A percentile compares a stretch with the other conserved stretches of the same genome.
Conservation (phyloP, 2,329 filamentous ascomycete species). For the Ascochyta fabae region DNA sequence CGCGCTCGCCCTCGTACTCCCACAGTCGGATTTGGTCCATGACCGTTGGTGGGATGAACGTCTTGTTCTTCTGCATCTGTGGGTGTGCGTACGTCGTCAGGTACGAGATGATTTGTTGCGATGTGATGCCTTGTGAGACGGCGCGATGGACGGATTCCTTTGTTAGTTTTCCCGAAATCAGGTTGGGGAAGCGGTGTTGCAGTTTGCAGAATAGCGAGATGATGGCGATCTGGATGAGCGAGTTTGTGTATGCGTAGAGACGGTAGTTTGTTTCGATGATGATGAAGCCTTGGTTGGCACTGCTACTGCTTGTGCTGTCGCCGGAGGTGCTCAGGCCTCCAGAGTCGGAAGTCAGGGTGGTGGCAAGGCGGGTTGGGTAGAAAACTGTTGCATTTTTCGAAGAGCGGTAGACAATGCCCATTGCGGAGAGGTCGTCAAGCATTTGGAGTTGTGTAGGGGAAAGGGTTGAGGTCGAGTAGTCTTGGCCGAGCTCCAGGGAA, state of each 20-base stretch:
- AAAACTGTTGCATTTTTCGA: slow-evolving; percentile 58
- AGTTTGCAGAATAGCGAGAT: slow-evolving; percentile 88
- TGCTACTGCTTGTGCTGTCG: slow-evolving; percentile 56
- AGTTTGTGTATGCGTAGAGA: slow-evolving; percentile 94
- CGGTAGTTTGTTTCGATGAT: slow-evolving; percentile 98
- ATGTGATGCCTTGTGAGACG: slow-evolving; percentile 88
- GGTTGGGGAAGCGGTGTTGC: slow-evolving; percentile 89
- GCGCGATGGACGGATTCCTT: slow-evolving; percentile 87
- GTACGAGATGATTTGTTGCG: slow-evolving; percentile 94
- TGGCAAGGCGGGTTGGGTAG: slow-evolving; percentile 93
- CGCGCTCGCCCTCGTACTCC: slow-evolving; percentile 96
- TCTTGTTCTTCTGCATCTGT: slow-evolving; percentile 79
- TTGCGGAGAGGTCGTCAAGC: slow-evolving; percentile 88
- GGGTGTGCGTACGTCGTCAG: slow-evolving; percentile 92
- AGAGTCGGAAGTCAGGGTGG: slow-evolving; percentile 83
- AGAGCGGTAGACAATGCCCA: slow-evolving; percentile 83
- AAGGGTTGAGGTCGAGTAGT: slow-evolving; percentile 86
- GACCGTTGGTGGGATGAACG: slow-evolving; percentile 90
- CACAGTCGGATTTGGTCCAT: slow-evolving; percentile 97
- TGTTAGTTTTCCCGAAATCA: slow-evolving; percentile 89
- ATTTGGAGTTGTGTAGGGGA: slow-evolving; percentile 83
- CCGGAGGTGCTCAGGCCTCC: slow-evolving; percentile 69
- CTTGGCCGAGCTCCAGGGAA: slow-evolving; percentile 86
- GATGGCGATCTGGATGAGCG: slow-evolving; percentile 91
- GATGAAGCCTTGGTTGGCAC: slow-evolving; percentile 74